phyloP scores from a whole-genome alignment of 768 basidiomycete species.

The Pleurotus ostreatus region DNA sequence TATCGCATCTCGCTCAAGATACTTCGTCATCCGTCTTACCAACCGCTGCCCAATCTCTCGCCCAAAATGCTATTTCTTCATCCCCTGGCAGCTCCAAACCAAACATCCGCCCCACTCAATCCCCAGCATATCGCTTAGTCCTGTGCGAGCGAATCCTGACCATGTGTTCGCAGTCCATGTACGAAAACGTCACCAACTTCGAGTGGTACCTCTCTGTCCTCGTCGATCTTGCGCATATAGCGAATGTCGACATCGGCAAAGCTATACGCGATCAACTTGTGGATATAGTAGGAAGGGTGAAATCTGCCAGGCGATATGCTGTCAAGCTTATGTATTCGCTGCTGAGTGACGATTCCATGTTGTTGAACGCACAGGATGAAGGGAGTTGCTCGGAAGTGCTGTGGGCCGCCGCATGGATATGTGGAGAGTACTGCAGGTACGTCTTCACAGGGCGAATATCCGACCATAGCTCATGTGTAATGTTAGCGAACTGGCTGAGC shows the following conservation, averaged over 20 bases:
- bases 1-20: conserved; percentile 78
- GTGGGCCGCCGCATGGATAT: conserved; percentile 96
- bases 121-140: conserved; percentile 81
- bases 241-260: conserved; percentile 71
- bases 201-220: conserved; percentile 98
- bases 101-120: conserved; percentile 54
- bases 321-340: conserved; percentile 82
- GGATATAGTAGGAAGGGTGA: conserved; percentile 82
- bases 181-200: conserved; percentile 87
- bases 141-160: conserved; percentile 79
- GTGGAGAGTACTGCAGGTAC: conserved; percentile 90
- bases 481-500: conserved; percentile 71
- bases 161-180: conserved; percentile 82
- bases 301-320: conserved; percentile 69
- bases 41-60: conserved; percentile 59
- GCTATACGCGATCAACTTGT: conserved; percentile 82
- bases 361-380: conserved; percentile 62
- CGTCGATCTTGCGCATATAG: conserved; percentile 86
- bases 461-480: background rate
- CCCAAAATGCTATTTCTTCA: conserved; percentile 33
- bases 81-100: conserved; percentile 27
- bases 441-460: no score
- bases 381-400: conserved; percentile 81
- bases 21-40: conserved; percentile 43
- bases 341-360: conserved; percentile 71